Base-by-base conservation (phyloP, 2,329 filamentous ascomycete genomes). In the Fusarium clavum region DNA sequence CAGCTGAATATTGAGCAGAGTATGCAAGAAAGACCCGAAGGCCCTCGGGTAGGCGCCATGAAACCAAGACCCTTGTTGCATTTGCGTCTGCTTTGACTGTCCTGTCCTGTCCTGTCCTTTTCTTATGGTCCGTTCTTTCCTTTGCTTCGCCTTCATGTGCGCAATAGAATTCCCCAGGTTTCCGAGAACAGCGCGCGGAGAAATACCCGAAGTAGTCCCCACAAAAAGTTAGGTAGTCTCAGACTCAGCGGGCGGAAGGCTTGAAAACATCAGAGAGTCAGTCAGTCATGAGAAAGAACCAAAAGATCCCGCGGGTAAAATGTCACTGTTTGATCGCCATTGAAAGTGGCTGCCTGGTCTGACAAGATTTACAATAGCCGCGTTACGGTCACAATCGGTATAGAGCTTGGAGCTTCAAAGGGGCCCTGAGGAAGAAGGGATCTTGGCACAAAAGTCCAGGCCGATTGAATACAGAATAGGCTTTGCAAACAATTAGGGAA, bases 91-190 rank as follows among this genome's bases (percentile, higher is more conserved):
- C 20, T 47, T 12, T 48, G 10, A 12, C 27, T 49, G 11, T 27
- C 14, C 22, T 24, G 14, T 27, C 14, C 22, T 24, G 14, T 27
- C 20, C 20, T 34, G 11, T 27, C 14, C 24, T 24, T 10, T 27
- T 20, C 20, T 34, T 1, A 18, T 34, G 32, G 32, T 34, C 32
- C 32, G 32, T 34, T 34, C 34, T 18, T n/a, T 38, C 30, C 16
- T 34, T 52, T 38, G 34, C 34, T 38, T 38, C 34, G 34, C 34
- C 34, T 38, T 38, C 34, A 38, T n/a, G 13, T 70, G 53, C 59
- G 61, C 52, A 62, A 52, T 59, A 65, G 48, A 66, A 49, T 30
- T 49, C 64, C 64, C 64, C 64, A 62, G 64, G 52, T 69, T 69
- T 62, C 66, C 61, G 47, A 61, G 47, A 69, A 30, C 45, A 61